phyloP scores from a whole-genome alignment of 2,329 filamentous ascomycete genomes.

The Fusarium pseudonygamai region DNA sequence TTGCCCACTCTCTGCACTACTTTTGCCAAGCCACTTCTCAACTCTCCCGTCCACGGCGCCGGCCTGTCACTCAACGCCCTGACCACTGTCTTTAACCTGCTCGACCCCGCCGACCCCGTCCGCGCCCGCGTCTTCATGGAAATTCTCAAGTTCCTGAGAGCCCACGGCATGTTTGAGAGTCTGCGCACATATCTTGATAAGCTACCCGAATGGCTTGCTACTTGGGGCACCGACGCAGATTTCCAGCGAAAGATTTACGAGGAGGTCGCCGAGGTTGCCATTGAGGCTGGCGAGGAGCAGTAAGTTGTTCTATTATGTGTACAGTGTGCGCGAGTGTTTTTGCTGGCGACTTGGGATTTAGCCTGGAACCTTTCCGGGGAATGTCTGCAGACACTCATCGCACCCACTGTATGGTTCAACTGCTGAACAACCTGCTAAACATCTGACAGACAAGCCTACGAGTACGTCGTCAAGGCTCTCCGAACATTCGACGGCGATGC shows the following conservation, averaged over 20 bases:
- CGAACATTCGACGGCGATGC: conserved; percentile 68
- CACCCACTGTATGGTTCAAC: not conserved
- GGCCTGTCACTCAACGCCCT: conserved; percentile 89
- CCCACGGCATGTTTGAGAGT: conserved; percentile 80
- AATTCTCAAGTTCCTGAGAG: conserved; percentile 84
- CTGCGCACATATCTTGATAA: conserved; percentile 85
- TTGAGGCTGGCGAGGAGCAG: conserved; percentile 79
- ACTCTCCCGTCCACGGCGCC: conserved; percentile 84
- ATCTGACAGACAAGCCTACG: conserved; percentile 66
- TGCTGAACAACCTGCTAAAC: conserved; percentile 26
- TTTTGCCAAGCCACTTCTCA: conserved; percentile 85
- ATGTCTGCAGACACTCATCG: not conserved
- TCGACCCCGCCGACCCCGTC: conserved; percentile 77
- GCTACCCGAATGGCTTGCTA: conserved; percentile 81
- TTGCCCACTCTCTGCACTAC: conserved; percentile 89
- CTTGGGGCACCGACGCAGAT: conserved; percentile 85
- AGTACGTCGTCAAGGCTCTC: conserved; percentile 72
- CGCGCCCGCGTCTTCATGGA: conserved; percentile 92
- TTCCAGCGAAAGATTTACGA: conserved; percentile 87
- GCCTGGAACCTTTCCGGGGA: not conserved
- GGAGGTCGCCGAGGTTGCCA: conserved; percentile 81
- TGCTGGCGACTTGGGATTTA: not conserved
- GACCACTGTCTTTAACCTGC: conserved; percentile 96
- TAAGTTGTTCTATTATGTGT: conserved; percentile 55
- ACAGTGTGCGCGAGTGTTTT: not conserved